Evolutionary conservation across 179 eudicot genomes (phyloP).

Genomic region (Spinacia oleracea): DNA sequence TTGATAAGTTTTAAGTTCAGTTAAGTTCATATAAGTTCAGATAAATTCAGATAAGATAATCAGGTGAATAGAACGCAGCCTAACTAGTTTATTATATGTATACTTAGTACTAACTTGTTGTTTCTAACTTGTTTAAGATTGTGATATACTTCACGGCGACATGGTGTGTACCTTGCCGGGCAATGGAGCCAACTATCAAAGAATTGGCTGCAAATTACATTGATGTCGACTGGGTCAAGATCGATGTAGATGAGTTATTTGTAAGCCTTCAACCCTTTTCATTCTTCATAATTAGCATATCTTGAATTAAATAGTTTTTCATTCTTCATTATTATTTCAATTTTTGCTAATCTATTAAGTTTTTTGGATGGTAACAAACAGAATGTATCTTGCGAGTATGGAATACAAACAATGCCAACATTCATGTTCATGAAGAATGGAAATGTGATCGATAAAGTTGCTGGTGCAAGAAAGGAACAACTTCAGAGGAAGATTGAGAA

Average conservation of each 20-base stretch:
- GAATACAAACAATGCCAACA: slow-evolving; percentile 69
- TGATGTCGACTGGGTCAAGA: slow-evolving; percentile 40
- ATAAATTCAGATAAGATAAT: too few species aligned
- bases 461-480: slow-evolving; percentile 59
- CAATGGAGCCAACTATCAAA: slow-evolving; percentile 48
- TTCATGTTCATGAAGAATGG: slow-evolving; percentile 67
- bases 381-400: slow-evolving; percentile 55
- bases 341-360: neutral
- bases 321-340: neutral
- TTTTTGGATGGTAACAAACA: slow-evolving; percentile 21
- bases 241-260: slow-evolving; percentile 39
- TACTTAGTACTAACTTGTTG: neutral
- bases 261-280: slow-evolving; percentile 16
- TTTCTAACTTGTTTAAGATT: slow-evolving; percentile 10
- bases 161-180: slow-evolving; percentile 62
- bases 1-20: too few species aligned
- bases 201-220: slow-evolving; percentile 43
- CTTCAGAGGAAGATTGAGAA: slow-evolving; percentile 62
- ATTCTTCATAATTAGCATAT: too few species aligned
- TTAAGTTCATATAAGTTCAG: too few species aligned
- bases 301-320: too few species aligned
- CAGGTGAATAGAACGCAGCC: too few species aligned
- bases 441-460: slow-evolving; percentile 54
- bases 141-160: slow-evolving; percentile 34
- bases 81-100: neutral